phyloP scores from a whole-genome alignment of 345 rosid species.

The Stellera chamaejasme region DNA sequence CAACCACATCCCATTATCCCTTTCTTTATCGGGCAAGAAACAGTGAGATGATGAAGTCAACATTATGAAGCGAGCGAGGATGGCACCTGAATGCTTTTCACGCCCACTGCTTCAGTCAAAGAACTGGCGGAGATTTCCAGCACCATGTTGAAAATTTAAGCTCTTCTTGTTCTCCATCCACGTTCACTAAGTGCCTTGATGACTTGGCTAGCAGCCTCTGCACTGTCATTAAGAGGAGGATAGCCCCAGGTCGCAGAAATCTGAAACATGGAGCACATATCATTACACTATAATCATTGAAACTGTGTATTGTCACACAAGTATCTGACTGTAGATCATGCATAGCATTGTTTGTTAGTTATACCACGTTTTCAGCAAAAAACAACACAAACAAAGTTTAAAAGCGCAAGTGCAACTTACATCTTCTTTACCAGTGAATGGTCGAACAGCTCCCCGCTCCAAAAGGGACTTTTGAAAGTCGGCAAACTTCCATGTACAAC shows the following conservation, averaged over 20 bases:
- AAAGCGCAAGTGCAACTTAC: constrained; percentile 33
- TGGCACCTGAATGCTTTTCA: no score
- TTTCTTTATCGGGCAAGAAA: no score
- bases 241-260: constrained; percentile 82
- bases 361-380: background rate
- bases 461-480: constrained; percentile 67
- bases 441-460: constrained; percentile 62
- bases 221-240: constrained; percentile 62
- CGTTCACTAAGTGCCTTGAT: constrained; percentile 53
- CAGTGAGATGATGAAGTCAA: no score
- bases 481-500: constrained; percentile 78
- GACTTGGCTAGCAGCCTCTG: constrained; percentile 69
- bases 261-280: constrained; percentile 21
- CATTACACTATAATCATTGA: no score
- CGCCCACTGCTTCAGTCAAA: no score
- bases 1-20: no score
- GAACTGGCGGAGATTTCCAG: no score
- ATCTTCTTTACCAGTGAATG: constrained; percentile 74
- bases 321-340: no score
- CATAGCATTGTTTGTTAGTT: no score
- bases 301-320: no score
- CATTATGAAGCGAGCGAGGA: no score
- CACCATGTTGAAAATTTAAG: background rate
- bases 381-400: constrained; percentile 1
- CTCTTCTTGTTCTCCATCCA: constrained; percentile 46